phyloP scores from a whole-genome alignment of 2,329 filamentous ascomycete genomes.

The Pyrenophora seminiperda region DNA sequence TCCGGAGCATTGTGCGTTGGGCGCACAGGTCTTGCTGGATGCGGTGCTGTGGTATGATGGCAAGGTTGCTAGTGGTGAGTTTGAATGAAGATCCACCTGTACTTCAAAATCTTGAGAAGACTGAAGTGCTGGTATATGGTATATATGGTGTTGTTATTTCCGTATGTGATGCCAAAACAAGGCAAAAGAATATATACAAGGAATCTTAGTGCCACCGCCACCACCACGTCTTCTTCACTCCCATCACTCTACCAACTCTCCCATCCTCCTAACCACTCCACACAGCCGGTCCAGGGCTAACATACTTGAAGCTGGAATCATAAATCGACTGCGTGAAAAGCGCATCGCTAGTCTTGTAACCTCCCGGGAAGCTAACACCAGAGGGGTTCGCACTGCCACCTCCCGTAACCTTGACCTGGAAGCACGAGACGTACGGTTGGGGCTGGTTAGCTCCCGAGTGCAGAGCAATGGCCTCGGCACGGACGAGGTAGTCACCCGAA shows the following conservation, averaged over 20 bases:
- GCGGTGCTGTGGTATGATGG: conserved; percentile 12
- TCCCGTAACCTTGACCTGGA: conserved; percentile 47
- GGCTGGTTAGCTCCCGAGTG: conserved; percentile 40
- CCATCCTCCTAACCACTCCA: conserved; percentile 33
- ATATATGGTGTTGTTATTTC: background rate
- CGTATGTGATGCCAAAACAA: background rate
- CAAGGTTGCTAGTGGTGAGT: background rate
- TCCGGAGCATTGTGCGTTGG: conserved; percentile 51
- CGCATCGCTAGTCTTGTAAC: conserved; percentile 41
- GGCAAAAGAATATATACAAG: conserved; percentile 1
- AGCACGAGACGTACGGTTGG: conserved; percentile 46
- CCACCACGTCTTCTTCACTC: background rate
- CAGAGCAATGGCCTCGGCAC: conserved; percentile 43
- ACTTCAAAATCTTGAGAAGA: background rate
- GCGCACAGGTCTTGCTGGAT: conserved; percentile 55
- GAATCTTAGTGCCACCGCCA: background rate
- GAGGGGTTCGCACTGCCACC: conserved; percentile 41
- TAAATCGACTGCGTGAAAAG: conserved; percentile 45
- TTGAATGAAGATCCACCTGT: background rate
- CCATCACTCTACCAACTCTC: background rate
- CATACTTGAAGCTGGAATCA: conserved; percentile 42
- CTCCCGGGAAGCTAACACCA: conserved; percentile 45
- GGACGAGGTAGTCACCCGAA: conserved; percentile 42
- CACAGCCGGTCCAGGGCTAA: conserved; percentile 42
- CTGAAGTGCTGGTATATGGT: background rate